phyloP scores from a whole-genome alignment of 75 land plant genomes.

The Cupressus sempervirens region DNA sequence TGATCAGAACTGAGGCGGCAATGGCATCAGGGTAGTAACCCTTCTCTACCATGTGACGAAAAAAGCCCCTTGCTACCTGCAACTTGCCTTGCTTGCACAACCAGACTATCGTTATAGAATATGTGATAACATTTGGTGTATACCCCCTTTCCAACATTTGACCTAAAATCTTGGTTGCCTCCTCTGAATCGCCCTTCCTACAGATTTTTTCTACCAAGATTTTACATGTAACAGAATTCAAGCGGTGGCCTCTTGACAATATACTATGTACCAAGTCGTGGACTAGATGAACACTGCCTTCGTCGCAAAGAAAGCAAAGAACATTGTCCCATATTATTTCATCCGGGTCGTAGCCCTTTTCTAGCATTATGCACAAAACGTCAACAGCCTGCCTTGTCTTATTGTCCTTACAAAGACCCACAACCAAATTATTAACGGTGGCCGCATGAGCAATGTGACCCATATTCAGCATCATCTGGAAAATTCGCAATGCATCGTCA shows the following conservation, averaged over 20 bases:
- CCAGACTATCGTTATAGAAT: constrained; percentile 11
- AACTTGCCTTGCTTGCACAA: constrained; percentile 15
- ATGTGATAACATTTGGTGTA: constrained; percentile 5
- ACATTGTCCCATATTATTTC: constrained; percentile 23
- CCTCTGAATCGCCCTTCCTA: constrained; percentile 11
- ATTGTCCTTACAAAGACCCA: constrained; percentile 13
- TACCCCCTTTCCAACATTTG: constrained; percentile 9
- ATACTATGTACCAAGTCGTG: constrained; percentile 16
- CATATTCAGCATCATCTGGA: constrained; percentile 24
- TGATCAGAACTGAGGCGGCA: constrained; percentile 13
- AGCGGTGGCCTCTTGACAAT: constrained; percentile 19
- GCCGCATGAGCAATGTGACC: constrained; percentile 11
- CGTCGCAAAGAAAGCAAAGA: constrained; percentile 23
- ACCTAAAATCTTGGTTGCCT: constrained; percentile 13
- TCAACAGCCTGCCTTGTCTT: constrained; percentile 16
- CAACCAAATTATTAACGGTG: constrained; percentile 14
- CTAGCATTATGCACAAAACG: constrained; percentile 8
- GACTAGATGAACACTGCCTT: constrained; percentile 22
- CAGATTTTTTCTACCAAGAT: constrained; percentile 14
- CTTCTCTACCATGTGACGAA: constrained; percentile 1
- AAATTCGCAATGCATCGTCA: constrained; percentile 19
- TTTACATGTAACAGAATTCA: constrained; percentile 29
- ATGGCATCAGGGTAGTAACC: constrained; percentile 11
- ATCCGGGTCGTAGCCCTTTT: constrained; percentile 17
- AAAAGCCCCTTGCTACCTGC: constrained; percentile 6